Percentiles rank a stretch among this genome's conserved stretches.
Evolutionary conservation across 1,284 basidiomycete genomes (phyloP).

Genomic region (Ustilago trichophora): DNA sequence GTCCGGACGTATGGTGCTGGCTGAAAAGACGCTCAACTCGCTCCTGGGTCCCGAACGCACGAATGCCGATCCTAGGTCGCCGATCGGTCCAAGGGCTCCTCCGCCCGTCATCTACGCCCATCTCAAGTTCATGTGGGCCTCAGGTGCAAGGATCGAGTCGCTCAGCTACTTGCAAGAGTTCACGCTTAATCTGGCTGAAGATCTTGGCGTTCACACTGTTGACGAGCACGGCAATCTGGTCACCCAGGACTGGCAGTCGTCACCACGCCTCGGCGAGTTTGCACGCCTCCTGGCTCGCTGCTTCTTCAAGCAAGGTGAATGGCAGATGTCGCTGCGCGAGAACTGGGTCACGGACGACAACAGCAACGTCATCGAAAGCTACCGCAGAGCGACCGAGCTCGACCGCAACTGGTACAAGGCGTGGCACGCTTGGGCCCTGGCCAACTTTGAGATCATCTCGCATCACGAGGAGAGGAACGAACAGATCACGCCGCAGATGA

Average conservation of each 20-base stretch:
- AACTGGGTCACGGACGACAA: slow-evolving; percentile 73
- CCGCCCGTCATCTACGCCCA: slow-evolving; percentile 97
- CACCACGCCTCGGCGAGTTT: slow-evolving; percentile 73
- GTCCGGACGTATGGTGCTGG: slow-evolving; percentile 83
- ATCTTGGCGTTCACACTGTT: slow-evolving; percentile 73
- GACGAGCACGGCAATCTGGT: slow-evolving; percentile 58
- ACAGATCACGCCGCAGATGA: slow-evolving; percentile 77
- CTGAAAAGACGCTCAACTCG: slow-evolving; percentile 92
- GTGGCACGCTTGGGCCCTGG: slow-evolving; percentile 98
- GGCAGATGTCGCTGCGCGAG: slow-evolving; percentile 82
- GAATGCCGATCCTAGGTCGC: slow-evolving; percentile 45
- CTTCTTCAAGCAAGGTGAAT: slow-evolving; percentile 95
- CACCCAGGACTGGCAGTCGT: slow-evolving; percentile 58
- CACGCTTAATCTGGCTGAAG: slow-evolving; percentile 75
- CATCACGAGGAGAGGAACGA: slow-evolving; percentile 69
- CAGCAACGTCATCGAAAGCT: slow-evolving; percentile 72
- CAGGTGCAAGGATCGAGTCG: slow-evolving; percentile 79
- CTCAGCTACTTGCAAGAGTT: slow-evolving; percentile 87
- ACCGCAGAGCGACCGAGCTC: slow-evolving; percentile 87
- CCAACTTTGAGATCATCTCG: slow-evolving; percentile 90
- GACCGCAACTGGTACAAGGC: slow-evolving; percentile 98
- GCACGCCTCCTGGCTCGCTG: slow-evolving; percentile 91
- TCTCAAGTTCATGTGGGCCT: slow-evolving; percentile 96
- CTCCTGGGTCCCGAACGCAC: slow-evolving; percentile 61
- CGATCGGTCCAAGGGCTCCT: slow-evolving; percentile 71